Percentiles rank a stretch among this genome's conserved stretches.
Evolutionary conservation across 2,329 filamentous ascomycete genomes (phyloP).

Genomic region (Chrysoporthe deuterocubensis): DNA sequence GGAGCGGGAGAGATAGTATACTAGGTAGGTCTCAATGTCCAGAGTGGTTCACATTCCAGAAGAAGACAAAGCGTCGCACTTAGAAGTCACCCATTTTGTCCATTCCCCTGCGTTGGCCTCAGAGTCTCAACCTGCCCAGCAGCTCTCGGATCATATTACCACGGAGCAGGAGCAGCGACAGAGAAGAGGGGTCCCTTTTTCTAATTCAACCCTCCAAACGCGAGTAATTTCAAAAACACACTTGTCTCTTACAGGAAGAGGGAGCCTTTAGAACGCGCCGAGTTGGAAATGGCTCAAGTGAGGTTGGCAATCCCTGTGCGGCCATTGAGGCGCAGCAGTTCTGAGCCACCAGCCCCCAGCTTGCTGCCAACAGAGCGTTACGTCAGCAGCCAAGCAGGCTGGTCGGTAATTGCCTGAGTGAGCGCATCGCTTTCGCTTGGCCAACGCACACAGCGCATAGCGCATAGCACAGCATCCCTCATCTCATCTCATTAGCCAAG

Average conservation of each 20-base stretch:
- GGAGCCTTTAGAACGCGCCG: background rate
- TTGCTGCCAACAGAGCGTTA: background rate
- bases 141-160: background rate
- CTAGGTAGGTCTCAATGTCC: background rate
- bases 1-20: background rate
- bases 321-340: constrained; percentile 9
- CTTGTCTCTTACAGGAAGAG: background rate
- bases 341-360: background rate
- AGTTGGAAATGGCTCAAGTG: constrained; percentile 11
- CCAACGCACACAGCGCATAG: constrained; percentile 5
- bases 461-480: background rate
- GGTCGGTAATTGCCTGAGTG: background rate
- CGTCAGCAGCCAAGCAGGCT: constrained; percentile 12
- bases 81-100: no score
- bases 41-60: no score
- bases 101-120: no score
- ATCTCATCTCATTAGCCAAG: constrained; percentile 19
- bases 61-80: no score
- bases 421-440: constrained; percentile 6
- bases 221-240: background rate
- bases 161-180: background rate
- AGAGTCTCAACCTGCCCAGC: no score
- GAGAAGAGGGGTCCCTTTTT: background rate
- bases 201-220: background rate
- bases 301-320: constrained; percentile 3